Percentiles rank a stretch among this genome's conserved stretches.
Conservation (phyloP, 2,329 filamentous ascomycete genomes). For the Colletotrichum sidae region DNA sequence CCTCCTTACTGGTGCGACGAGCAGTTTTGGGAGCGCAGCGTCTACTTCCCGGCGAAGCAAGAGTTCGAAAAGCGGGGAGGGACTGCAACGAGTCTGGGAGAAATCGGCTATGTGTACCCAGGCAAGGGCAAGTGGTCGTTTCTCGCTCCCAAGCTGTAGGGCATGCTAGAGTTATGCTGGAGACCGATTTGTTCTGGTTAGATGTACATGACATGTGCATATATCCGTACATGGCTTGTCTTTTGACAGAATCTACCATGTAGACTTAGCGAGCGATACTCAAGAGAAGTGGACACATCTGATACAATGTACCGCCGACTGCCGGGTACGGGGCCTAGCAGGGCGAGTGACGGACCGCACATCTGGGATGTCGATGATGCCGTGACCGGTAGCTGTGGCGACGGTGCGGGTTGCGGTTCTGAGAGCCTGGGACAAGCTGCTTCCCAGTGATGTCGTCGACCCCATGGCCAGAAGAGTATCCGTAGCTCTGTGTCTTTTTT, state of each 20-base stretch:
- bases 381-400: conserved; percentile 9
- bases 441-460: conserved; percentile 4
- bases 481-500: conserved; percentile 9
- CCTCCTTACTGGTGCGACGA: conserved; percentile 79
- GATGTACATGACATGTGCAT: too few relatives aligned
- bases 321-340: too few relatives aligned
- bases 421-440: neutral
- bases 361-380: neutral
- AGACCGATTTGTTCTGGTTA: too few relatives aligned
- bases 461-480: conserved; percentile 5
- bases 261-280: neutral
- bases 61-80: conserved; percentile 76
- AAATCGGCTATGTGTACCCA: conserved; percentile 37
- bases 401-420: neutral
- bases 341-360: too few relatives aligned
- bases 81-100: conserved; percentile 70
- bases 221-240: neutral
- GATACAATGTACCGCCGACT: too few relatives aligned
- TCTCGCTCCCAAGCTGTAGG: conserved; percentile 11
- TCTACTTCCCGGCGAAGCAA: conserved; percentile 77
- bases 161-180: neutral
- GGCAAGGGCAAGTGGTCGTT: conserved; percentile 31
- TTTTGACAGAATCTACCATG: neutral
- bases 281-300: neutral
- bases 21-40: conserved; percentile 77